phyloP scores from a whole-genome alignment of 495 filamentous ascomycete species.

The Pyrenopolyporus hunteri region DNA sequence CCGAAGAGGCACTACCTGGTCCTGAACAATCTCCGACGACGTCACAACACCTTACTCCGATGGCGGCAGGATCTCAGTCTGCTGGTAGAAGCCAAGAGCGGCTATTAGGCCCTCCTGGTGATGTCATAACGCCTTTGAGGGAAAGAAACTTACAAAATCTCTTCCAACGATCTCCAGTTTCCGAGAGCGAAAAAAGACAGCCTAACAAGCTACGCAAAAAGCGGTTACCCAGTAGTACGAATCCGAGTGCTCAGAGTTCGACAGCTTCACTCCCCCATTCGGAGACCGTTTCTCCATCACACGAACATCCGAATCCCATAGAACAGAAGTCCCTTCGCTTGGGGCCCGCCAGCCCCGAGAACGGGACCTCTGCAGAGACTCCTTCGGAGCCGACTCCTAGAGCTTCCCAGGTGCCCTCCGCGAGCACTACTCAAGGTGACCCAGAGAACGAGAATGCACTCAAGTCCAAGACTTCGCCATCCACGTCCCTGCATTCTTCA shows the following conservation, averaged over 20 bases:
- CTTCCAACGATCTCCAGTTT: conserved; percentile 71
- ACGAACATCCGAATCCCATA: conserved; percentile 46
- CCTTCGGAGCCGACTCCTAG: conserved; percentile 46
- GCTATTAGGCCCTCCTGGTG: conserved; percentile 48
- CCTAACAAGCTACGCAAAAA: conserved; percentile 90
- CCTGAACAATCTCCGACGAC: conserved; percentile 36
- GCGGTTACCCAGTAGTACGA: conserved; percentile 71
- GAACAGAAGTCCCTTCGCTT: conserved; percentile 42
- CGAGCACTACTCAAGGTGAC: conserved; percentile 39
- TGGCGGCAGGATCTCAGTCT: conserved; percentile 24
- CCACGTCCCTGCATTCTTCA: conserved; percentile 74
- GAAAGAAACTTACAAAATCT: conserved; percentile 72
- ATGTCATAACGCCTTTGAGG: conserved; percentile 66
- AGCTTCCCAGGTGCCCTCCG: conserved; percentile 45
- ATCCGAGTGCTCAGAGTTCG: conserved; percentile 86
- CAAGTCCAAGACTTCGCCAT: conserved; percentile 67
- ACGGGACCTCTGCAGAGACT: conserved; percentile 34
- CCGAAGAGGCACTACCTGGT: conserved; percentile 25
- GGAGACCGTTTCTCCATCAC: conserved; percentile 45
- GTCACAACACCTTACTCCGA: conserved; percentile 29
- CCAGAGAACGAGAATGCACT: conserved; percentile 57
- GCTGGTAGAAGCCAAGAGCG: conserved; percentile 58
- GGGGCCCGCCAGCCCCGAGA: conserved; percentile 35
- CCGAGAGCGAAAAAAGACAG: conserved; percentile 67
- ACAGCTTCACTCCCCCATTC: conserved; percentile 69